Evolutionary conservation across 345 rosid species (phyloP), one percentile per base, ranked within the genome.

Genomic region (Salix exigua): DNA sequence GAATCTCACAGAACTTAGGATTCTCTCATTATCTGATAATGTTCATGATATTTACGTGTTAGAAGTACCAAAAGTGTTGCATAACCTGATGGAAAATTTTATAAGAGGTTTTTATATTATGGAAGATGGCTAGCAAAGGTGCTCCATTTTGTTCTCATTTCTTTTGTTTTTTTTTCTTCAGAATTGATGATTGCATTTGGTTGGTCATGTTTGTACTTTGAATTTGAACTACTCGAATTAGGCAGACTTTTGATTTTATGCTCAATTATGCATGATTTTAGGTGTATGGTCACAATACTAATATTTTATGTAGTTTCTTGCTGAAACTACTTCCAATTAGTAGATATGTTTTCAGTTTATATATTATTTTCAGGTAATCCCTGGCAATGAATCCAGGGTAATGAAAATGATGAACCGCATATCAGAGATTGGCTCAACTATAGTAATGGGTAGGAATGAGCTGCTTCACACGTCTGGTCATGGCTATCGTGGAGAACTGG

Each of bases 331-430:
- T 30, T 75, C 28, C 55, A 33, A 55, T 78, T 42, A 68, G 68
- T 55, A 55, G 38, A 30, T 64, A 30, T 28, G 68, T 64, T 33
- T 16, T 64, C 40, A 37, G 9, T 81, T 63, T 35, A 61, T 28
- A 66, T 33, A 70, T 71, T 72, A 33, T 72, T 79, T 86, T 63
- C 71, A 95, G 99, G 98, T 96, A 53, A 96, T 96, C 83, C 99
- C 99, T 69, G 99, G 99, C 74, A 96, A 96, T 71, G 99, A 96
- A 84, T 86, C 99, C 75, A 86, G 97, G 66, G 99, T 96, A 50
- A 96, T 93, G 98, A 89, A 93, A 79, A 96, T 96, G 99, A 83
- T 96, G 86, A 96, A 96, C 68, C 97, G 99, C 75, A 82, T 96
- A 85, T 76, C 99, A 60, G 99, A 93, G 64, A 90, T 96, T 70